phyloP scores from a whole-genome alignment of 169 alveolate genomes.

The Perkinsus olseni region DNA sequence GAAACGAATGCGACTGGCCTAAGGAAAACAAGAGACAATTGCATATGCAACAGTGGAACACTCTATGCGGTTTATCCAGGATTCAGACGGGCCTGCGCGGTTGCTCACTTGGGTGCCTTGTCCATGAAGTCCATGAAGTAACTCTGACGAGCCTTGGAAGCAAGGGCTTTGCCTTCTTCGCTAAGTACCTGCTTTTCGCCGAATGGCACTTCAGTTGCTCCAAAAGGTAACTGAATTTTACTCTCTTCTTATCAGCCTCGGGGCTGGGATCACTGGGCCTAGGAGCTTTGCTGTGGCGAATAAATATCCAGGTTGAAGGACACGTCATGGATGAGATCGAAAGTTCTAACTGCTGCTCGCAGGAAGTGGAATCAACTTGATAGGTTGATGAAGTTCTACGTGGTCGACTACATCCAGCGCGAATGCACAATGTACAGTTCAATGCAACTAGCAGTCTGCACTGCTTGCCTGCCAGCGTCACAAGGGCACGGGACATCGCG shows the following conservation, averaged over 20 bases:
- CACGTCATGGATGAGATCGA: background rate
- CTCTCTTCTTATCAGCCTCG: background rate
- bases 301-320: background rate
- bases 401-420: too few relatives aligned
- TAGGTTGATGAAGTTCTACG: too few relatives aligned
- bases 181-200: background rate
- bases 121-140: background rate
- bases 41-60: too few relatives aligned
- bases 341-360: background rate
- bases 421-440: too few relatives aligned
- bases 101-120: background rate
- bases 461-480: too few relatives aligned
- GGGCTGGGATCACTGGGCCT: background rate
- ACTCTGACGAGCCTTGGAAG: background rate
- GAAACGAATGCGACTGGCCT: background rate
- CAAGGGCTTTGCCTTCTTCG: background rate
- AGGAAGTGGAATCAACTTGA: too few relatives aligned
- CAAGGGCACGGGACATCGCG: too few relatives aligned
- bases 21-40: background rate
- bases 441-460: too few relatives aligned
- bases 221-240: background rate
- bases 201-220: background rate
- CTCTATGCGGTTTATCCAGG: too few relatives aligned
- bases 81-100: background rate
- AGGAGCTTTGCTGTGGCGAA: background rate